phyloP scores from a whole-genome alignment of 2,329 filamentous ascomycete species.

The Capronia epimyces region DNA sequence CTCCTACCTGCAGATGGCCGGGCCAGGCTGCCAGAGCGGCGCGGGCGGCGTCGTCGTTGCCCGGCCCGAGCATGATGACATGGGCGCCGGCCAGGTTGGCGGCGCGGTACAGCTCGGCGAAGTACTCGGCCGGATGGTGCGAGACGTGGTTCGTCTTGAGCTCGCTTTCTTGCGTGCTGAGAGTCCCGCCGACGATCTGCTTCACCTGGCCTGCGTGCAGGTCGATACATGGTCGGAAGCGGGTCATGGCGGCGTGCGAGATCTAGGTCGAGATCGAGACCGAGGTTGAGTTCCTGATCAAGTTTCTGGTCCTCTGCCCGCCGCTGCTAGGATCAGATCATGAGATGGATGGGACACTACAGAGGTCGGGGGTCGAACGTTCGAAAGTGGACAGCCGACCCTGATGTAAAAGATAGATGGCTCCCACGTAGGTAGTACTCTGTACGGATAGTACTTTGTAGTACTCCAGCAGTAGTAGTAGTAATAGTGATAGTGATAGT shows the following conservation, averaged over 20 bases:
- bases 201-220: conserved; percentile 96
- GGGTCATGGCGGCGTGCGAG: conserved; percentile 60
- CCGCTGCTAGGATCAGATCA: background rate
- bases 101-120: conserved; percentile 73
- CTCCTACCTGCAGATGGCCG: conserved; percentile 76
- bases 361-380: too few relatives aligned
- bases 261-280: background rate
- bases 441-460: too few relatives aligned
- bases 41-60: conserved; percentile 72
- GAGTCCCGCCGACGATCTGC: conserved; percentile 93
- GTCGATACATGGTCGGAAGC: conserved; percentile 94
- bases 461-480: too few relatives aligned
- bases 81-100: conserved; percentile 72
- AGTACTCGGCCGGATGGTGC: conserved; percentile 72
- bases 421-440: too few relatives aligned
- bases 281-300: too few relatives aligned
- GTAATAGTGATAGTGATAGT: too few relatives aligned
- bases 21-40: conserved; percentile 77
- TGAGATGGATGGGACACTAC: background rate
- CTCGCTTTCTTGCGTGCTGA: conserved; percentile 58
- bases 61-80: conserved; percentile 92
- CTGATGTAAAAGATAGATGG: too few relatives aligned
- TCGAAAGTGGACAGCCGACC: too few relatives aligned
- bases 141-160: conserved; percentile 93
- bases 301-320: background rate